These are phyloP conservation scores for Colletotrichum tabaci DNA, from an alignment of 2,329 filamentous ascomycete genomes.

Conservation along the genomic window DNA sequence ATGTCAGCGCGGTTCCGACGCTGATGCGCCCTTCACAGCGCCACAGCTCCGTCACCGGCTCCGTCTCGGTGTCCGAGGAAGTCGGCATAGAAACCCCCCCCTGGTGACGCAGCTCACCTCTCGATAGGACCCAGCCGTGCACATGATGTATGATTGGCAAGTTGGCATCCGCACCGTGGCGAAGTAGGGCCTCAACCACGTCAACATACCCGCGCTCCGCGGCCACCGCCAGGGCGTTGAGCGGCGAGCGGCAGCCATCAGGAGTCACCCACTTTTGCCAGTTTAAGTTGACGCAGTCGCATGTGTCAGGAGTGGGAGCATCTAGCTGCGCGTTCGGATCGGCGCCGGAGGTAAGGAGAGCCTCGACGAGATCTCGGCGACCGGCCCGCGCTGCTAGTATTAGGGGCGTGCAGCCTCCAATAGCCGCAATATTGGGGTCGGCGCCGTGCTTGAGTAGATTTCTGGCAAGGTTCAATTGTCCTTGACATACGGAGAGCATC, in stretches of 20 bases:
- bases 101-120: neutral
- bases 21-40: neutral
- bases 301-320: neutral
- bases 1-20: neutral
- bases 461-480: neutral
- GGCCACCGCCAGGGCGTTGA: neutral
- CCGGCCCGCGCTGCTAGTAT: neutral
- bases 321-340: neutral
- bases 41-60: neutral
- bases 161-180: neutral
- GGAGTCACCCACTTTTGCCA: too few species aligned
- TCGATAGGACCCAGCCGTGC: neutral
- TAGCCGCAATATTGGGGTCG: neutral
- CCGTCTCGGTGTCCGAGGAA: neutral
- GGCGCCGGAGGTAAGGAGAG: neutral
- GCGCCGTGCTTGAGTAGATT: neutral
- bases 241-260: neutral
- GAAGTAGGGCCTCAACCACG: neutral
- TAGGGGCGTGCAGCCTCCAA: neutral
- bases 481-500: neutral
- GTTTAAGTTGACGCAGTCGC: neutral
- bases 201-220: neutral
- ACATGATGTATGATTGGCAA: neutral
- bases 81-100: fast-evolving
- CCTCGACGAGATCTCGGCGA: neutral